Conservation (phyloP, 257 asterid species). For the Solanum pimpinellifolium region DNA sequence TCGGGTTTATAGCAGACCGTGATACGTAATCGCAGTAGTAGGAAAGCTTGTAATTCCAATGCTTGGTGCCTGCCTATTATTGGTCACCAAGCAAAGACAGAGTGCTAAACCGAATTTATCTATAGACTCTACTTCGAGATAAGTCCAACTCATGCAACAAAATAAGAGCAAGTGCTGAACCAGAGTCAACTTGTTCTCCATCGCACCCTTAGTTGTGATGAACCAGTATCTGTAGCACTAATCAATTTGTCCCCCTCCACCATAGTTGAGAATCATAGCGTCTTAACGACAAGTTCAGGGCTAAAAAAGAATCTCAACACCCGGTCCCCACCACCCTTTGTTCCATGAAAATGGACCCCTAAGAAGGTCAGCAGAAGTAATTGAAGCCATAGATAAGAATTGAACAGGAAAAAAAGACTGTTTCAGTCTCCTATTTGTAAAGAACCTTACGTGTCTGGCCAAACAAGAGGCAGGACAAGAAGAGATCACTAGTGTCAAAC, state of each 20-base stretch:
- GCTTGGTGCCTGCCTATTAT: not conserved
- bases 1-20: not conserved
- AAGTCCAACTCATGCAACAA: not conserved
- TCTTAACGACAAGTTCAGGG: not conserved
- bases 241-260: not conserved
- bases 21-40: not conserved
- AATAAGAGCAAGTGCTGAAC: not conserved
- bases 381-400: not conserved
- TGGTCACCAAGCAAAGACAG: not conserved
- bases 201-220: not conserved
- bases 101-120: not conserved
- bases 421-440: not conserved
- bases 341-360: not conserved
- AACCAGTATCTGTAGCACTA: not conserved
- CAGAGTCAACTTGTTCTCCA: not conserved
- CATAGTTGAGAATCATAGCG: not conserved
- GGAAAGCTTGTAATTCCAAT: not conserved
- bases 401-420: not conserved
- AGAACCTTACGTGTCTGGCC: not conserved
- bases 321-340: not conserved
- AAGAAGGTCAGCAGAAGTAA: not conserved
- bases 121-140: not conserved
- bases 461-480: not conserved
- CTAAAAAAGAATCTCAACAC: not conserved
- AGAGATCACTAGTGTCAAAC: not conserved